Evolutionary conservation across 1,139 yeast species (phyloP).

Genomic region (Scheffersomyces titani): DNA sequence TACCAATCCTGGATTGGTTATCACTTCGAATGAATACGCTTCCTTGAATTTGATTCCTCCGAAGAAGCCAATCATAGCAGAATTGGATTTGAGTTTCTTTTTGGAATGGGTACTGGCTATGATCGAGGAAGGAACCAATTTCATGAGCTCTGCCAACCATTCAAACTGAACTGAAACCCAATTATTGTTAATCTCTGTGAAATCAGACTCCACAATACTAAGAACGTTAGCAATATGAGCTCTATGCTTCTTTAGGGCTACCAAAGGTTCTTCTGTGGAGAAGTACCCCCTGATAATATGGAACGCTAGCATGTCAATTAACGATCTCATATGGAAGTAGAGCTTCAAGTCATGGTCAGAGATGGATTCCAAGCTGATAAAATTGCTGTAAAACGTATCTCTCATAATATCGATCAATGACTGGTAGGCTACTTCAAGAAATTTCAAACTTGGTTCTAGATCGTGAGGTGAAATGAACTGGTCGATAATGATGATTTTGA

Average conservation of each 20-base stretch:
- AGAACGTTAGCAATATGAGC: constrained; percentile 55
- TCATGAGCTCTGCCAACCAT: constrained; percentile 61
- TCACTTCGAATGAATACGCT: constrained; percentile 21
- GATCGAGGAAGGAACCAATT: constrained; percentile 42
- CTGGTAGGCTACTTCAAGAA: constrained; percentile 38
- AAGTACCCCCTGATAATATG: constrained; percentile 65
- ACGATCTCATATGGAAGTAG: constrained; percentile 34
- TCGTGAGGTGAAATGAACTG: constrained; percentile 39
- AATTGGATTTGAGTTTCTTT: constrained; percentile 8
- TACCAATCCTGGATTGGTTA: constrained; percentile 31
- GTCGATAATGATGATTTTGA: constrained; percentile 38
- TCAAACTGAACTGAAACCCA: constrained; percentile 50
- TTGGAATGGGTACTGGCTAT: constrained; percentile 22
- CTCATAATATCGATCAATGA: constrained; percentile 28
- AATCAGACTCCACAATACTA: constrained; percentile 12
- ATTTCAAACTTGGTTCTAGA: constrained; percentile 30
- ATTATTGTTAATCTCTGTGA: constrained; percentile 15
- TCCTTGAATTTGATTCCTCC: constrained; percentile 40
- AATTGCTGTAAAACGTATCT: constrained; percentile 17
- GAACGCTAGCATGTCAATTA: constrained; percentile 62
- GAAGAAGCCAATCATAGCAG: constrained; percentile 16
- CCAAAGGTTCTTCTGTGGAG: constrained; percentile 58
- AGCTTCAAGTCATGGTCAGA: constrained; percentile 31
- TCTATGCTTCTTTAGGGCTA: constrained; percentile 64
- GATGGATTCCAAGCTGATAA: constrained; percentile 14